These are phyloP conservation scores for Neurospora sp. DNA, from an alignment of 2,329 filamentous ascomycete species.

Conservation along the genomic window DNA sequence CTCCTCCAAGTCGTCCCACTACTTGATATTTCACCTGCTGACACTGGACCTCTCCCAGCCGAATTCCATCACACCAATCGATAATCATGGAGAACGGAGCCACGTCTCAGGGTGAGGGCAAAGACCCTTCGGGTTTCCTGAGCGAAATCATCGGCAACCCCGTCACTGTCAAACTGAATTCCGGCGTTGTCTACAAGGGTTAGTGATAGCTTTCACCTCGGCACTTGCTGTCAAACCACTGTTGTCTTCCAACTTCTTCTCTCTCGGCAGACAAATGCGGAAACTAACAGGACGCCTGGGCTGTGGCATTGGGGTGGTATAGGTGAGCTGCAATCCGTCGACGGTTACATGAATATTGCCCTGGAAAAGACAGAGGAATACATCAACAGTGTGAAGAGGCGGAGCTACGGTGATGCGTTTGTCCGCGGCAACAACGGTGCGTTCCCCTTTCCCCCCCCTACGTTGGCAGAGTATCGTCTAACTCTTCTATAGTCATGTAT, in stretches of 20 bases:
- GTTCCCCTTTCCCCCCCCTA: constrained; percentile 9
- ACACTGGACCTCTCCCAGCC: background rate
- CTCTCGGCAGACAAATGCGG: background rate
- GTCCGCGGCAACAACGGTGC: constrained; percentile 91
- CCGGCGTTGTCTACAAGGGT: constrained; percentile 98
- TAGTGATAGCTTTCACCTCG: constrained; percentile 15
- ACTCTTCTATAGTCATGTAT: constrained; percentile 49
- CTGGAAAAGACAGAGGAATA: constrained; percentile 92
- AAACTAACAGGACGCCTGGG: background rate
- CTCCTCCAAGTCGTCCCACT: background rate
- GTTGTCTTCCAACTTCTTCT: background rate
- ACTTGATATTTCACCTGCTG: background rate
- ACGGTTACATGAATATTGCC: constrained; percentile 99
- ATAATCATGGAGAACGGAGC: constrained; percentile 67
- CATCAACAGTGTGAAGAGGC: constrained; percentile 71
- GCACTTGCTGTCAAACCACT: background rate
- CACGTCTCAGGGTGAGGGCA: constrained; percentile 56
- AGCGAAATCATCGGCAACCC: constrained; percentile 89
- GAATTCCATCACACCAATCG: background rate
- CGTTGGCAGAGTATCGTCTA: background rate
- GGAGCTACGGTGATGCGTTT: constrained; percentile 88
- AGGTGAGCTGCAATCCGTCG: constrained; percentile 94
- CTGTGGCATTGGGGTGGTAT: background rate
- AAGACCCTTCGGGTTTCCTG: constrained; percentile 88
- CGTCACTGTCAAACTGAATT: constrained; percentile 96